Evolutionary conservation across 2,329 filamentous ascomycete genomes (phyloP).

Genomic region (Bipolaris cookei): DNA sequence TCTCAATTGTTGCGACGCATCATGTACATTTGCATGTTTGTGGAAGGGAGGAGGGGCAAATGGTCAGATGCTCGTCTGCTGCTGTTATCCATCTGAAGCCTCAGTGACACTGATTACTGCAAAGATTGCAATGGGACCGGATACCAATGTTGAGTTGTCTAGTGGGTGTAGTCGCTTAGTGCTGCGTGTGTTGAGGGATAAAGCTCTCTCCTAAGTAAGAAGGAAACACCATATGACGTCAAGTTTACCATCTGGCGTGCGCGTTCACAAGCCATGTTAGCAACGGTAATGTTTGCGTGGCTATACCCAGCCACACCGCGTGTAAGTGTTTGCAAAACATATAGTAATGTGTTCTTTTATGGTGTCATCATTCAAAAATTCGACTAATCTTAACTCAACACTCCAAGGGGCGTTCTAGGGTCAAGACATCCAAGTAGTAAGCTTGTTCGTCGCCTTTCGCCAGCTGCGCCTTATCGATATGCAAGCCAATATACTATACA

Average conservation of each 20-base stretch:
- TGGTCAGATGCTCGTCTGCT: conserved; percentile 8
- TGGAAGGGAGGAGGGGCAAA: conserved; percentile 2
- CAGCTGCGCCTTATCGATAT: conserved; percentile 16
- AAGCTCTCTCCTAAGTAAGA: neutral
- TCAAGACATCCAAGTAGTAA: too few species aligned
- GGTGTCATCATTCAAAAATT: too few species aligned
- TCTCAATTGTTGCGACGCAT: neutral
- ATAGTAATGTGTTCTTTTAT: too few species aligned
- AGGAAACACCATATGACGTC: conserved; percentile 12
- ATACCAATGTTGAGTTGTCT: neutral
- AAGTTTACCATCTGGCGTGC: conserved; percentile 8
- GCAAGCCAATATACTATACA: conserved; percentile 4
- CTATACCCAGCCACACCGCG: neutral
- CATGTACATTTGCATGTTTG: conserved; percentile 4
- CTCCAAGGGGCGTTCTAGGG: too few species aligned
- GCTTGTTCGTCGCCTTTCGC: neutral
- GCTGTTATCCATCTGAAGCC: conserved; percentile 5
- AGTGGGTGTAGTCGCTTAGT: conserved; percentile 3
- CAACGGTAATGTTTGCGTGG: neutral
- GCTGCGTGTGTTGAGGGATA: conserved; percentile 3
- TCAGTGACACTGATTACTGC: neutral
- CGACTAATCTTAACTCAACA: too few species aligned
- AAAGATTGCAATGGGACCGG: conserved; percentile 7
- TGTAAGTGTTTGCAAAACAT: too few species aligned
- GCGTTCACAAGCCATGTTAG: conserved; percentile 1